Percentiles rank a stretch among this genome's conserved stretches.
Conservation (phyloP, 805 yeast genomes). For the Clavispora asparagi region DNA sequence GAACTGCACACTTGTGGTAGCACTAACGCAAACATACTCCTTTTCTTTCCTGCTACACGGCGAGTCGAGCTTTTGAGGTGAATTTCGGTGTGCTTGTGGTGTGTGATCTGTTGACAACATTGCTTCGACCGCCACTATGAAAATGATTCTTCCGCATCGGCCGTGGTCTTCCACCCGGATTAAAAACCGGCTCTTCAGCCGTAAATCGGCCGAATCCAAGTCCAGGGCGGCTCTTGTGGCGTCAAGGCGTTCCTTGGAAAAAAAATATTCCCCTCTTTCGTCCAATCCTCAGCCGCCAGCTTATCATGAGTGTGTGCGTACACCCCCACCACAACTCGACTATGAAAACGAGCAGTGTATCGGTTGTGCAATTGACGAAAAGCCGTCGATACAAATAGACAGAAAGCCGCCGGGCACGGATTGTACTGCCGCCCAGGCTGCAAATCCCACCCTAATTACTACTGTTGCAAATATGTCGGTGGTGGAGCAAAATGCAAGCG, state of each 20-base stretch:
- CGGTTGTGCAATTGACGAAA: background rate
- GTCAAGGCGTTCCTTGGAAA: background rate
- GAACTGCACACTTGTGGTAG: background rate
- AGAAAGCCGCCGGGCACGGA: background rate
- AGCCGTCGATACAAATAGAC: background rate
- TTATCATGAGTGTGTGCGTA: slow-evolving; percentile 8
- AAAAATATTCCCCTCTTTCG: background rate
- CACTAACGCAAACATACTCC: background rate
- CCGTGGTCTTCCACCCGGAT: background rate
- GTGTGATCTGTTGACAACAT: too few relatives aligned
- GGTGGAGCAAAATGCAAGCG: too few relatives aligned
- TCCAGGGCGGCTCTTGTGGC: background rate
- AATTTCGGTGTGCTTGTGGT: too few relatives aligned
- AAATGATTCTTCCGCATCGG: background rate
- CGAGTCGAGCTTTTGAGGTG: too few relatives aligned
- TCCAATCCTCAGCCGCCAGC: slow-evolving; percentile 5
- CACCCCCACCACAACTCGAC: background rate
- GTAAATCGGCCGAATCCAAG: background rate
- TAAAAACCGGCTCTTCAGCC: background rate
- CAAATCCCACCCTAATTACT: too few relatives aligned
- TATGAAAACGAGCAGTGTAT: background rate
- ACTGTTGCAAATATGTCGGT: too few relatives aligned
- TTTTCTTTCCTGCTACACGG: background rate
- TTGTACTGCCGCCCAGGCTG: too few relatives aligned
- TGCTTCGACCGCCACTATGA: background rate